Percentiles rank a stretch among this genome's conserved stretches.
Conservation (phyloP, 805 yeast genomes). For the Saccharomycopsis vini region DNA sequence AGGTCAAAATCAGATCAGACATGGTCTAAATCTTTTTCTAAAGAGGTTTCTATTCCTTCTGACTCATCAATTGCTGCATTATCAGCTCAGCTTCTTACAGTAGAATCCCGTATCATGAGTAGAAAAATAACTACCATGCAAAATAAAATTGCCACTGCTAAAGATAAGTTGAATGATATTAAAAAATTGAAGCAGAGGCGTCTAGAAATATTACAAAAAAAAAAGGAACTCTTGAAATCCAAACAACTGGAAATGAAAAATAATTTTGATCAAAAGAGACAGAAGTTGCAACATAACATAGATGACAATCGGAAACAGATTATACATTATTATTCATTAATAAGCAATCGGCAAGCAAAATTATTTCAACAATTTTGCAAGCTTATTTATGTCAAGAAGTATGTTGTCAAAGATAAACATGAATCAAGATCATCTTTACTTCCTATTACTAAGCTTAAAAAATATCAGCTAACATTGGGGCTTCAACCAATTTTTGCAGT, state of each 20-base stretch:
- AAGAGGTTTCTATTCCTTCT: background rate
- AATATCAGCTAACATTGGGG: slow-evolving; percentile 6
- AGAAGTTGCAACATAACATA: background rate
- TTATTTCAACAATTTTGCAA: slow-evolving; percentile 11
- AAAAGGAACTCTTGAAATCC: background rate
- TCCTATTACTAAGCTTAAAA: background rate
- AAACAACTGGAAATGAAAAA: background rate
- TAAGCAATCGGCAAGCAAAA: slow-evolving; percentile 8
- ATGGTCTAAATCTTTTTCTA: background rate
- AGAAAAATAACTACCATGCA: slow-evolving; percentile 1
- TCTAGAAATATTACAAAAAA: slow-evolving; percentile 3
- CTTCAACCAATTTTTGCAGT: slow-evolving; percentile 16
- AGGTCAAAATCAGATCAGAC: background rate
- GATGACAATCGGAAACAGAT: background rate
- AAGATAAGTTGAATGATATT: background rate
- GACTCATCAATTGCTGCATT: slow-evolving; percentile 10
- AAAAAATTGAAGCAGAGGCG: background rate
- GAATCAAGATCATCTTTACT: background rate
- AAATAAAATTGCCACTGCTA: background rate
- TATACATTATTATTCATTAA: background rate
- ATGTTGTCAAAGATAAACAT: background rate
- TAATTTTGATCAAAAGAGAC: background rate
- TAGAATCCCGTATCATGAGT: slow-evolving; percentile 2
- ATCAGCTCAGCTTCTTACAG: slow-evolving; percentile 8
- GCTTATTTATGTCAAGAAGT: slow-evolving; percentile 4